Percentiles rank a stretch among this genome's conserved stretches.
Conservation (phyloP, 176 grass and related monocot genomes). For the Alopecurus myosuroides region DNA sequence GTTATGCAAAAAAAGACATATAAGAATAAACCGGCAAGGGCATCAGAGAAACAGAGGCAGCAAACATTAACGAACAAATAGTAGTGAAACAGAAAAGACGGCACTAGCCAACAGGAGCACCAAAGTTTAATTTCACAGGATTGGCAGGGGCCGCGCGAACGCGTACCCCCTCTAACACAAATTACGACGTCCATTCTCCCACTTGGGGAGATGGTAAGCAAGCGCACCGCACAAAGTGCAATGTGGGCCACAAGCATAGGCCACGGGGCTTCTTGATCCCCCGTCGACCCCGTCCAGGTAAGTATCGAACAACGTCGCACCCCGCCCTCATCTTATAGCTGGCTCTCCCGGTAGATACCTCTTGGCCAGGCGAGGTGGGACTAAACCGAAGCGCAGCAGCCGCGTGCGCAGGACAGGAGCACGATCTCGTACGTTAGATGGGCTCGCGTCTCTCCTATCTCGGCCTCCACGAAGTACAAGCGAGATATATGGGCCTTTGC, state of each 20-base stretch:
- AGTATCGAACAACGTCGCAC: not conserved
- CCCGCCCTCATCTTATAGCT: not conserved
- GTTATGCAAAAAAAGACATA: too few species aligned
- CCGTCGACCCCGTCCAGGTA: conserved; percentile 56
- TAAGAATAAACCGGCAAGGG: too few species aligned
- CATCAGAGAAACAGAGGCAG: too few species aligned
- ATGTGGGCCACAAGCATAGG: conserved; percentile 34
- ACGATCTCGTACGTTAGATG: too few species aligned
- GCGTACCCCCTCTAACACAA: conserved; percentile 39
- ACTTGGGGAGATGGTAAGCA: conserved; percentile 10
- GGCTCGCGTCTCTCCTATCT: too few species aligned
- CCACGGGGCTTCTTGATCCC: conserved; percentile 34
- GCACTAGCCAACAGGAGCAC: too few species aligned
- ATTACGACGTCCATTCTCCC: conserved; percentile 54
- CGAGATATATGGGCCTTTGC: too few species aligned
- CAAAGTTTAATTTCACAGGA: too few species aligned
- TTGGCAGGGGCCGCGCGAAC: conserved; percentile 34
- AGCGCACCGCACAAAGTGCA: conserved; percentile 35
- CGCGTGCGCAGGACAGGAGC: too few species aligned
- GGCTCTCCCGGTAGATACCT: accelerated
- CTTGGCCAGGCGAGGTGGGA: not conserved
- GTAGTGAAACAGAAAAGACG: too few species aligned
- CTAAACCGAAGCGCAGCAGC: not conserved
- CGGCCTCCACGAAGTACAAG: too few species aligned
- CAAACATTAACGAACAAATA: too few species aligned